Evolutionary conservation across 345 rosid genomes (phyloP).

Genomic region (Melaleuca alternifolia): DNA sequence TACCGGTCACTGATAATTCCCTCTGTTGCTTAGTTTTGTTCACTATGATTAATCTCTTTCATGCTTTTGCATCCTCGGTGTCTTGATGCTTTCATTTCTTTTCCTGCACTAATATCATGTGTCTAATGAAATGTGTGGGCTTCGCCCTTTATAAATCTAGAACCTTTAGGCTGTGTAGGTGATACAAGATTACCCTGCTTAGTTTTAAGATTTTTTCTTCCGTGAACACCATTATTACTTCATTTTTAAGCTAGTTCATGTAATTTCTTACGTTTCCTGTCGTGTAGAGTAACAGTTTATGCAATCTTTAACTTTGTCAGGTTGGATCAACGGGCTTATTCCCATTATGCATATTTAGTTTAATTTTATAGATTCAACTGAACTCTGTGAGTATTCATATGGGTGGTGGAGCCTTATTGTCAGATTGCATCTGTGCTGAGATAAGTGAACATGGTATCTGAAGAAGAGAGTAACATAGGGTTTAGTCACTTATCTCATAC

Average conservation of each 20-base stretch:
- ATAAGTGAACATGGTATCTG: neutral
- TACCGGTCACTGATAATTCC: conserved; percentile 85
- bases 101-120: neutral
- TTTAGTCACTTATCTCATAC: no score
- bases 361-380: neutral
- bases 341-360: neutral
- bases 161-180: neutral
- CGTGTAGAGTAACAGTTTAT: neutral
- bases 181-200: neutral
- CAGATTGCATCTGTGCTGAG: neutral
- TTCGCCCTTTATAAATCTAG: neutral
- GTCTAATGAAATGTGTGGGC: neutral
- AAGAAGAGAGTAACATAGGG: neutral
- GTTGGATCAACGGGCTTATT: neutral
- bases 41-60: neutral
- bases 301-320: neutral
- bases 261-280: neutral
- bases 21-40: neutral
- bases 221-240: neutral
- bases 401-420: neutral
- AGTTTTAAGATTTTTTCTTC: neutral
- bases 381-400: neutral
- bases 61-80: neutral
- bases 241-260: neutral
- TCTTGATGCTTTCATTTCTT: neutral